Base-by-base conservation (phyloP, 352 stramenopile species). In the Pythium oligandrum region DNA sequence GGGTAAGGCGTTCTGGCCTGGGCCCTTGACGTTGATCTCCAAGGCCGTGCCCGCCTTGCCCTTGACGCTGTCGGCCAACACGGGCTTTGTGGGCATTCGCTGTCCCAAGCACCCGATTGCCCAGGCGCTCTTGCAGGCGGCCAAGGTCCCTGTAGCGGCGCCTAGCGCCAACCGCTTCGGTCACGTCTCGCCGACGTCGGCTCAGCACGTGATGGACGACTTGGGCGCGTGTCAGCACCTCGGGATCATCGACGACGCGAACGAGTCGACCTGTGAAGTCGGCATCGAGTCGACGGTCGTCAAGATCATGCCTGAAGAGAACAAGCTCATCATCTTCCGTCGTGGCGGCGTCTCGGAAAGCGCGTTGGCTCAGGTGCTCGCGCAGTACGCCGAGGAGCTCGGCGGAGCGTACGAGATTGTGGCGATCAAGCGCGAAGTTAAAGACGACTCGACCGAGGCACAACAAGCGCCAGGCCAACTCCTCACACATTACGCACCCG, bases 131-230 rank as follows among this genome's bases (percentile, higher is more conserved):
- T 82, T 99, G 33, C 68, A 70, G 31, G 78, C 71, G 36, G 89
- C 93, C 4, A 61, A 87, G 31, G 83, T 99, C 35, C 97, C 97
- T 0, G 93, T 99, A 17, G 97, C 97, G 4, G 97, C 97, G 31
- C 97, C 97, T 1, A 98, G 88, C 68, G 97, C 97, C 7, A 99
- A 99, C 66, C 88, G 97, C 51, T 99, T 99, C 70, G 97, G 97
- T 9, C 97, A 99, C 61, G 97, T 99, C 38, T 98, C 89, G 37
- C 97, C 97, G 4, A 99, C 97, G 6, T 80, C 75, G 6, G 95
- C 97, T 4, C 61, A 86, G 45, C 97, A 99, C 68, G 97, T 99
- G 2, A 88, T 98, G 71, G 86, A 98, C 71, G 97, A 99, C 69
- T 75, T 99, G 36, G 86, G 90, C 4, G 63, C 72, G 31, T 96